Conservation (phyloP, 2,329 filamentous ascomycete species). For the Diaporthe ampelina region DNA sequence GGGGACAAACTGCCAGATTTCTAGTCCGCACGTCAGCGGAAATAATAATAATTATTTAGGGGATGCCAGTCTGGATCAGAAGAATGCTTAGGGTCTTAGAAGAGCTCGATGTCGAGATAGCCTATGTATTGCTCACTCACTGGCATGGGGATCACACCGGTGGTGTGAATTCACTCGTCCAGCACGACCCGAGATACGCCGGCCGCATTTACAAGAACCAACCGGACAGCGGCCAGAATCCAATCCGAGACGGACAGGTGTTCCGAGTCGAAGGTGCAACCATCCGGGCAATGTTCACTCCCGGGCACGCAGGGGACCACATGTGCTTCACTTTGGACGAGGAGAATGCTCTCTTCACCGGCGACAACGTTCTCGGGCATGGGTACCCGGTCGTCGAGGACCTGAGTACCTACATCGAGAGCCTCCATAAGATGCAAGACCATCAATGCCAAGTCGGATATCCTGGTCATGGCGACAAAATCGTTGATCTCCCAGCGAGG, state of each 20-base stretch:
- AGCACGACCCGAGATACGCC: not conserved
- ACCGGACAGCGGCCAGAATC: not conserved
- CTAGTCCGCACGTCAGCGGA: not conserved
- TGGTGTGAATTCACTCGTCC: not conserved
- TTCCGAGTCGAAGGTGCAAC: not conserved
- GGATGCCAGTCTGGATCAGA: not conserved
- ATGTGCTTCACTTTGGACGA: not conserved
- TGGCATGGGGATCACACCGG: conserved; percentile 2
- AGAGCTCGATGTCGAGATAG: not conserved
- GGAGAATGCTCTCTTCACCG: not conserved
- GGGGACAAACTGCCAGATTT: not conserved
- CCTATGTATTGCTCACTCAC: not conserved
- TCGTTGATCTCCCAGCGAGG: not conserved
- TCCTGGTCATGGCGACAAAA: not conserved
- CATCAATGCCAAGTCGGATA: not conserved
- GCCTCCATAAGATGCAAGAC: not conserved
- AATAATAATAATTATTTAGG: not conserved
- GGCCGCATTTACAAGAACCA: not conserved
- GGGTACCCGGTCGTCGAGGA: not conserved
- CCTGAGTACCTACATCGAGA: not conserved
- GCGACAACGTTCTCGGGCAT: not conserved
- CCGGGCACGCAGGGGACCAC: not conserved
- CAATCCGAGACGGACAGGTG: not conserved
- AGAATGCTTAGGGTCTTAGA: not conserved
- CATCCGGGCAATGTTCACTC: not conserved